These are phyloP conservation scores for Firmiana major DNA, from an alignment of 345 rosid genomes.

Conservation along the genomic window DNA sequence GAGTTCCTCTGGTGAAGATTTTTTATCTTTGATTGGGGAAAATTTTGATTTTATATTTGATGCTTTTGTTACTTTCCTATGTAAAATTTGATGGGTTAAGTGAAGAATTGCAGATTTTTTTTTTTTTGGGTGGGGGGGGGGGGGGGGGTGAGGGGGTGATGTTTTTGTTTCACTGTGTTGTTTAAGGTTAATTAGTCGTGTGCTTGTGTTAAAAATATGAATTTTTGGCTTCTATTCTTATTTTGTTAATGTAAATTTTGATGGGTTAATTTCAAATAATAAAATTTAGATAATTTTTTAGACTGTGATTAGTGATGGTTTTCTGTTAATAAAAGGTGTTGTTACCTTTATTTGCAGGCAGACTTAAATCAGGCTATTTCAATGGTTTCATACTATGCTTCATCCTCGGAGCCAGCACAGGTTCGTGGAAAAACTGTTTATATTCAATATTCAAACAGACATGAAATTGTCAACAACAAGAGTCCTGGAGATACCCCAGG, in stretches of 20 bases:
- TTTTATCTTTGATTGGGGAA: neutral
- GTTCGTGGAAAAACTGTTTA: slow-evolving; percentile 93
- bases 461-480: slow-evolving; percentile 94
- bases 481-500: slow-evolving; percentile 97
- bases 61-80: neutral
- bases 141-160: neutral
- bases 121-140: neutral
- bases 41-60: neutral
- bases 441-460: slow-evolving; percentile 91
- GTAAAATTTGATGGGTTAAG: neutral
- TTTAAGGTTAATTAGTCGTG: neutral
- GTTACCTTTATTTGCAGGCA: slow-evolving; percentile 37
- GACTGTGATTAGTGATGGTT: neutral
- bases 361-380: slow-evolving; percentile 91
- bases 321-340: slow-evolving; percentile 9
- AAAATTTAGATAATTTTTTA: neutral
- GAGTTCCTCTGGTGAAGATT: neutral
- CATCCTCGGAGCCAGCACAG: slow-evolving; percentile 96
- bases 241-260: neutral
- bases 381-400: slow-evolving; percentile 95
- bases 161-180: neutral
- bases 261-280: neutral
- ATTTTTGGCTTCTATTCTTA: neutral
- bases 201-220: neutral
- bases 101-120: neutral